Conservation (phyloP, 371 early-diverging fungal genomes). For the Smittium culicis region DNA sequence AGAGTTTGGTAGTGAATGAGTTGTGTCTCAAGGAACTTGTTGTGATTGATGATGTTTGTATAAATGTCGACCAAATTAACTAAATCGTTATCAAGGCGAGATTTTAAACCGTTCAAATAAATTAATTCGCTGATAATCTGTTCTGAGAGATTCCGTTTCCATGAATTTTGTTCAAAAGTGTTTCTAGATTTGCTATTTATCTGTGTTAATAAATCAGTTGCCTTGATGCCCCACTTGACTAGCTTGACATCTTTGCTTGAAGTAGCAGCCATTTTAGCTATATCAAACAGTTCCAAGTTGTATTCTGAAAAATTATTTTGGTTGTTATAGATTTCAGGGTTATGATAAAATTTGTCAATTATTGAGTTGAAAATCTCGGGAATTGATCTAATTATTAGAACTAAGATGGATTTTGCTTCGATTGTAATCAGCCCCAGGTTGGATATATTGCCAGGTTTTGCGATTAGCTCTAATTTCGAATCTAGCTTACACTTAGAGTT, state of each 20-base stretch:
- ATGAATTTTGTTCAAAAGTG: not conserved
- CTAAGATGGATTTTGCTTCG: not conserved
- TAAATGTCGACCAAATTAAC: not conserved
- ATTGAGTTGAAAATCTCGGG: not conserved
- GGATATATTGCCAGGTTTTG: not conserved
- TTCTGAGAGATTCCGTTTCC: not conserved
- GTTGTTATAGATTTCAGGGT: not conserved
- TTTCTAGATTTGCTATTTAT: not conserved
- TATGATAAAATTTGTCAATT: not conserved
- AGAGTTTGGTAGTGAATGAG: not conserved
- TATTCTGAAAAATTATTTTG: not conserved
- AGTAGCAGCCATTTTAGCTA: not conserved
- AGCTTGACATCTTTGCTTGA: not conserved
- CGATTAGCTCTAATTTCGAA: not conserved
- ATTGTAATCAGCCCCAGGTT: not conserved
- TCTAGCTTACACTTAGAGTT: not conserved
- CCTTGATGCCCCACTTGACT: not conserved
- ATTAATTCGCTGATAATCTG: not conserved
- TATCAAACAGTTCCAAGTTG: not conserved
- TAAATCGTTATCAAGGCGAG: not conserved
- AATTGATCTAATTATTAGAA: not conserved
- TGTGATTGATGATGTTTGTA: not conserved
- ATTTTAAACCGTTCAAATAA: not conserved
- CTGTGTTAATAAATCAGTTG: not conserved
- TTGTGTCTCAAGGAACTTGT: not conserved